Base-by-base conservation (phyloP, 2,329 filamentous ascomycete species). In the Trichoderma gracile region DNA sequence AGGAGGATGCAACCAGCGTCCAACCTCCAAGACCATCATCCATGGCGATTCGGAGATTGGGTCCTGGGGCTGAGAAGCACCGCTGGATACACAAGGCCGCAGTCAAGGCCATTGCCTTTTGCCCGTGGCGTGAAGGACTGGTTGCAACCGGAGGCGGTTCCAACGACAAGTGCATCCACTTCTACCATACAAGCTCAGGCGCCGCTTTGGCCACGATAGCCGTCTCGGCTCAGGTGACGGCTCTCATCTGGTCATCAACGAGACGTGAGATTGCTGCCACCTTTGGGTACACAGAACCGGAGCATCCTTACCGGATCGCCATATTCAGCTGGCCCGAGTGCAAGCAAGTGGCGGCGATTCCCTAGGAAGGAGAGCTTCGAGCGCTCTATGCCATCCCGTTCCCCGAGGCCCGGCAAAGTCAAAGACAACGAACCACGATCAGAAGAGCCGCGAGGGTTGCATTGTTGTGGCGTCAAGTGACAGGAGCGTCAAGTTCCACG, bases 251-350 rank as follows among this genome's bases (percentile, higher is more conserved):
- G 94, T 95, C 91, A 60, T 90, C 84, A 30, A 94, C 88, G 12
- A 85, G 91, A 12, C 87, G 90, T 43, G 95, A 98, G 75, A 95
- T 99, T 68, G 91, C 87, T 0, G 95, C 93, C 1, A 97, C 94
- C 0, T 97, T 99, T 77, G 94, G 95, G 5, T 98, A 96, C 73
- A 87, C 93, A 3, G 89, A 96, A 69, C 93, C 94, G 1, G 91
- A 96, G 47, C 95, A 99, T 72, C 87, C 90, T 0, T 91, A 90
- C 70, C 88, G 95, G 21, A 91, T 99, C 68, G 95, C 93, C 1
- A 89, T 98, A 9, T 99, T 97, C 77, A 89, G 90, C 52, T 98
- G 95, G 95, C 95, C 95, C 0, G 89, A 91, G 63, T 98, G 95
- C 76, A 86, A 87, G 68, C 91, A 95, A 73, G 85, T 97, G 1